Percentiles rank a stretch among this genome's conserved stretches.
These are phyloP conservation scores for Sideroxylon spinosum DNA, from an alignment of 179 eudicot species.

Conservation along the genomic window DNA sequence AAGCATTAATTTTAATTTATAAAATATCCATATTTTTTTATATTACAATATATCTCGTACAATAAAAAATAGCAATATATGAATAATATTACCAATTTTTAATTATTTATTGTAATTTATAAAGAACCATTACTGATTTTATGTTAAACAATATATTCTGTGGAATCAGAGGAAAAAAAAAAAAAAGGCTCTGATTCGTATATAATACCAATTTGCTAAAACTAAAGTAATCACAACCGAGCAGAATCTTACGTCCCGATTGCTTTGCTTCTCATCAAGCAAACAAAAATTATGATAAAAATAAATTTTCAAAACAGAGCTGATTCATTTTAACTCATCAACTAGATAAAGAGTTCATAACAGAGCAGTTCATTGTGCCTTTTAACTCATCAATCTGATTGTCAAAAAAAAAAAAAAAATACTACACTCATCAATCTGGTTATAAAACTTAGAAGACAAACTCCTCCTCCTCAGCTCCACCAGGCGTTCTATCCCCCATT, in stretches of 20 bases:
- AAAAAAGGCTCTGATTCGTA: too few relatives aligned
- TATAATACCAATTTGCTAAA: neutral
- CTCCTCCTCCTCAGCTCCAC: conserved; percentile 55
- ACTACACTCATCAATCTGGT: neutral
- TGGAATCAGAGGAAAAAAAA: too few relatives aligned
- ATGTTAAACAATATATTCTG: too few relatives aligned
- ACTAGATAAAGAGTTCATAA: neutral
- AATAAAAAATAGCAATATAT: too few relatives aligned
- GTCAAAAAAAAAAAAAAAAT: too few relatives aligned
- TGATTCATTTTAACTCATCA: conserved; percentile 5
- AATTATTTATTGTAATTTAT: too few relatives aligned
- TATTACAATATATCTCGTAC: too few relatives aligned
- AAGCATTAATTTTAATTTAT: too few relatives aligned
- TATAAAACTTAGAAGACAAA: conserved; percentile 49
- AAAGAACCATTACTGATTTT: too few relatives aligned
- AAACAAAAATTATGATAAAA: neutral
- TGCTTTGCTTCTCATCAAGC: neutral
- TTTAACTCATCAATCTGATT: too few relatives aligned
- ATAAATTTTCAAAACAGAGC: neutral
- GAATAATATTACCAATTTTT: too few relatives aligned
- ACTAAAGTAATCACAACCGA: neutral
- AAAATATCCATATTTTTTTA: too few relatives aligned
- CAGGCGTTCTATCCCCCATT: conserved; percentile 38
- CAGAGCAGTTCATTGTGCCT: conserved; percentile 3
- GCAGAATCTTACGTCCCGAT: neutral